Conservation (phyloP, 2,329 filamentous ascomycete species). For the Elsinoe arachidis region DNA sequence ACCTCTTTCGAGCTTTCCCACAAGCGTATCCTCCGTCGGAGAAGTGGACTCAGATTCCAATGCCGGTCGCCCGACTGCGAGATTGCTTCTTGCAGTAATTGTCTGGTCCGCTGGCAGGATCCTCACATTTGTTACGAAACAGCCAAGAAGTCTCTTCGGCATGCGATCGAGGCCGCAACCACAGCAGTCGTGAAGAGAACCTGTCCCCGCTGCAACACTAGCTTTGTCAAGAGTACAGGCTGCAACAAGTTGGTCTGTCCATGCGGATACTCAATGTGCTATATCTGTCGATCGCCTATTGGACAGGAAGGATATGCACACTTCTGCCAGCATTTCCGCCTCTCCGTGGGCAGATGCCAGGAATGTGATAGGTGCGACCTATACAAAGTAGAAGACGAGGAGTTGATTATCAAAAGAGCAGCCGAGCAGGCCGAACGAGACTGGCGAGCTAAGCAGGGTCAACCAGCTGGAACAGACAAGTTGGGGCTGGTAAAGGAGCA, state of each 20-base stretch:
- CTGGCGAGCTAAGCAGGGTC: slow-evolving; percentile 36
- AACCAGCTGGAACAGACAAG: slow-evolving; percentile 10
- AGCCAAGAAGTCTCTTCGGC: slow-evolving; percentile 69
- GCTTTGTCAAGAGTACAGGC: slow-evolving; percentile 84
- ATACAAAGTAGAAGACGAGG: slow-evolving; percentile 42
- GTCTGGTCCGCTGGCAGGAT: slow-evolving; percentile 74
- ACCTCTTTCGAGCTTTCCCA: slow-evolving; percentile 51
- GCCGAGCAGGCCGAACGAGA: slow-evolving; percentile 35
- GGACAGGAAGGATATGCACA: slow-evolving; percentile 73
- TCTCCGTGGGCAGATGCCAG: slow-evolving; percentile 64
- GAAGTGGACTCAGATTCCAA: slow-evolving; percentile 65
- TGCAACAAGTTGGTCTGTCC: slow-evolving; percentile 97
- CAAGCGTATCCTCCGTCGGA: slow-evolving; percentile 58
- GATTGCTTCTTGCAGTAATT: slow-evolving; percentile 69
- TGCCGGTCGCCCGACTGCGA: slow-evolving; percentile 64
- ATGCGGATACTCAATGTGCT: slow-evolving; percentile 97
- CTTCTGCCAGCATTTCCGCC: slow-evolving; percentile 92
- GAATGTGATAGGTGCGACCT: slow-evolving; percentile 60
- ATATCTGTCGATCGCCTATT: slow-evolving; percentile 67
- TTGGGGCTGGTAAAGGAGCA: slow-evolving; percentile 19
- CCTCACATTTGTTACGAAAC: slow-evolving; percentile 87
- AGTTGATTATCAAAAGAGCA: slow-evolving; percentile 33
- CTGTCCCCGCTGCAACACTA: slow-evolving; percentile 82
- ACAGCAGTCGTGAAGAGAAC: slow-evolving; percentile 91
- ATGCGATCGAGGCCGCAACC: slow-evolving; percentile 85